These are phyloP conservation scores for Helotiales sp. DNA, from an alignment of 2,329 filamentous ascomycete genomes.

Conservation along the genomic window DNA sequence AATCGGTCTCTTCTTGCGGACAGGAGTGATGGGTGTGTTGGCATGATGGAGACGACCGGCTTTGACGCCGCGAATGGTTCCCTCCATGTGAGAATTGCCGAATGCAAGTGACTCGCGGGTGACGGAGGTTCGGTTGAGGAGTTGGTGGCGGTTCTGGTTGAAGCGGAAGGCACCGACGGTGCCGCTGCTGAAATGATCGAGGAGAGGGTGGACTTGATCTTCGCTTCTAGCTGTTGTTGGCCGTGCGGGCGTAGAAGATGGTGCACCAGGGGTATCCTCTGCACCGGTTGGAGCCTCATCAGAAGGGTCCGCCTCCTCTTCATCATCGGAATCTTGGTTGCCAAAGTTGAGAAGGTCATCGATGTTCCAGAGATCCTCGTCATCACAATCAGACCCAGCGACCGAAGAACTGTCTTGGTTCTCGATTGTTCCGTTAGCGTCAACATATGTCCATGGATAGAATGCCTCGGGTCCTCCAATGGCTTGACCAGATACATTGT, in stretches of 20 bases:
- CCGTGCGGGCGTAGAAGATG: constrained; percentile 58
- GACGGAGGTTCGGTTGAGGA: constrained; percentile 59
- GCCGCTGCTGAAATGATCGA: constrained; percentile 70
- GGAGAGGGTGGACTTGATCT: constrained; percentile 55
- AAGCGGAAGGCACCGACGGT: constrained; percentile 78
- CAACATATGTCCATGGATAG: constrained; percentile 66
- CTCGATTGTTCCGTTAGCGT: constrained; percentile 59
- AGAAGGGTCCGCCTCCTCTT: constrained; percentile 52
- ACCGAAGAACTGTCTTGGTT: constrained; percentile 56
- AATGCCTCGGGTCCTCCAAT: constrained; percentile 78
- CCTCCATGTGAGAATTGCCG: constrained; percentile 63
- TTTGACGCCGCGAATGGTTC: constrained; percentile 66
- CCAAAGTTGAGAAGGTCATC: constrained; percentile 76
- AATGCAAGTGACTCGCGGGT: constrained; percentile 67
- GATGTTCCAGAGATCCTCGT: constrained; percentile 67
- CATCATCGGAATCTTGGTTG: constrained; percentile 62
- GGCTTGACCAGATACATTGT: constrained; percentile 56
- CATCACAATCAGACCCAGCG: constrained; percentile 58
- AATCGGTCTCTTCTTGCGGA: constrained; percentile 51
- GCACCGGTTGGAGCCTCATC: constrained; percentile 10
- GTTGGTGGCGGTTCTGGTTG: constrained; percentile 61
- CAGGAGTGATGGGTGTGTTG: constrained; percentile 70
- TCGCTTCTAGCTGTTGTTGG: constrained; percentile 56
- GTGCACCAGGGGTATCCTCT: constrained; percentile 31
- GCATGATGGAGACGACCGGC: constrained; percentile 69